Evolutionary conservation across 768 basidiomycete genomes (phyloP).

Genomic region (Leucocoprinus birnbaumii): DNA sequence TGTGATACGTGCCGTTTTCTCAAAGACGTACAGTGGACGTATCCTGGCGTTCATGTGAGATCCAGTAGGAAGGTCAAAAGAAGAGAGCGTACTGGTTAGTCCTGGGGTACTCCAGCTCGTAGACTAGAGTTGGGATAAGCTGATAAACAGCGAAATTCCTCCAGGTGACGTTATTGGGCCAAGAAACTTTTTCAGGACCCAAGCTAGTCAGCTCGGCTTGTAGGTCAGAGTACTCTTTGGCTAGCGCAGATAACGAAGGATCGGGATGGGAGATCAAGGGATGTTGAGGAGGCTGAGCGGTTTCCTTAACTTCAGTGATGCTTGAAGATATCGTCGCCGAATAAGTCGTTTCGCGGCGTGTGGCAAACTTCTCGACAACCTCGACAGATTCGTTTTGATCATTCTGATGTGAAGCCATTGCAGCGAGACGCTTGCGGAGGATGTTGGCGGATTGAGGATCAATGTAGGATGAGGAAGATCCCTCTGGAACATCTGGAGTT

Average conservation of each 20-base stretch:
- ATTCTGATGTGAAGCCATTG: constrained; percentile 29
- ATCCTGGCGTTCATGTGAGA: constrained; percentile 34
- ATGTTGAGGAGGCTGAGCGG: constrained; percentile 29
- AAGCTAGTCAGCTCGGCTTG: constrained; percentile 71
- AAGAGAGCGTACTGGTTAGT: constrained; percentile 63
- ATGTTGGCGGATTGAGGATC: constrained; percentile 49
- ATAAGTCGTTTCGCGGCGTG: not conserved
- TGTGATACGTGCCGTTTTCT: constrained; percentile 45
- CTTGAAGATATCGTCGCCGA: not conserved
- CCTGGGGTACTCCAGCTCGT: constrained; percentile 94
- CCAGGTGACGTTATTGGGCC: constrained; percentile 83
- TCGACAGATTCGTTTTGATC: constrained; percentile 14
- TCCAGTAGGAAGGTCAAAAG: not conserved
- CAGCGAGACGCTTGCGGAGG: constrained; percentile 56
- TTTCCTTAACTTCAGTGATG: constrained; percentile 7
- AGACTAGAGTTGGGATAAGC: constrained; percentile 89
- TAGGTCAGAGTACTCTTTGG: constrained; percentile 74
- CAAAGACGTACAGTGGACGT: constrained; percentile 79
- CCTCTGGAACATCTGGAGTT: constrained; percentile 43
- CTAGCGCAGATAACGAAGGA: constrained; percentile 59
- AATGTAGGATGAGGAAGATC: constrained; percentile 47
- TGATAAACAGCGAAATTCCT: constrained; percentile 84
- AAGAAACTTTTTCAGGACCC: constrained; percentile 66
- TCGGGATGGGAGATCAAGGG: constrained; percentile 67
- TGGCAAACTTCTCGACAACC: constrained; percentile 1